phyloP scores from a whole-genome alignment of 2,329 filamentous ascomycete genomes.

The Didymosphaeria variabile region DNA sequence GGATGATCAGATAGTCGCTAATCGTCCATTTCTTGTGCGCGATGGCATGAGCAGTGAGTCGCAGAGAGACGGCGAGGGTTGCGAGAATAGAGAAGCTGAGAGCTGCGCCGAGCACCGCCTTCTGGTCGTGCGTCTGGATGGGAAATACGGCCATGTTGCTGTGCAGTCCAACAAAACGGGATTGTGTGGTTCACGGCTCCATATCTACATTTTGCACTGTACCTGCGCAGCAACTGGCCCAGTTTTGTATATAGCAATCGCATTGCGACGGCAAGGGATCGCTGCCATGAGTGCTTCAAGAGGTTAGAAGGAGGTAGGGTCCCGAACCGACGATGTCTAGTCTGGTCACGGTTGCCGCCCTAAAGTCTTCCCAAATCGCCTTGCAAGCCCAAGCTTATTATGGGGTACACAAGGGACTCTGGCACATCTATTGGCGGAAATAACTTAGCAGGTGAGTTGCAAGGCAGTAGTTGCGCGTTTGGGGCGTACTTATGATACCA shows the following conservation, averaged over 20 bases:
- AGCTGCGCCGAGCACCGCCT: not conserved
- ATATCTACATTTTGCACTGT: not conserved
- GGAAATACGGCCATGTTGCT: not conserved
- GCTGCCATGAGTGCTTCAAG: not conserved
- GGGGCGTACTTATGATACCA: too few species aligned
- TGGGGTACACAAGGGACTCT: too few species aligned
- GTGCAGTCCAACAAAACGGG: not conserved
- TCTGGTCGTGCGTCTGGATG: not conserved
- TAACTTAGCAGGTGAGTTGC: too few species aligned
- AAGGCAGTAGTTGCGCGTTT: too few species aligned
- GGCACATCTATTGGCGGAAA: too few species aligned
- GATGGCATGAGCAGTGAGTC: not conserved
- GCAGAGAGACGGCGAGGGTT: not conserved
- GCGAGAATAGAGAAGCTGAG: constrained; percentile 1
- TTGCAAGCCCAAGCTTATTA: too few species aligned
- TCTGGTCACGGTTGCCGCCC: too few species aligned
- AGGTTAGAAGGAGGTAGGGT: not conserved
- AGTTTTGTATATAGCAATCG: too few species aligned
- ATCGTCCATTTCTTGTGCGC: not conserved
- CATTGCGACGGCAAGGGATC: not conserved
- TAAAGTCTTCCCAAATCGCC: too few species aligned
- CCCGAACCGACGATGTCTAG: too few species aligned
- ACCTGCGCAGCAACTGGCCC: too few species aligned
- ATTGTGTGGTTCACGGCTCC: not conserved
- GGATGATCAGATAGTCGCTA: not conserved